Evolutionary conservation across 257 asterid genomes (phyloP), one percentile per base, ranked within the genome.

Genomic region (Lithospermum erythrorhizon): DNA sequence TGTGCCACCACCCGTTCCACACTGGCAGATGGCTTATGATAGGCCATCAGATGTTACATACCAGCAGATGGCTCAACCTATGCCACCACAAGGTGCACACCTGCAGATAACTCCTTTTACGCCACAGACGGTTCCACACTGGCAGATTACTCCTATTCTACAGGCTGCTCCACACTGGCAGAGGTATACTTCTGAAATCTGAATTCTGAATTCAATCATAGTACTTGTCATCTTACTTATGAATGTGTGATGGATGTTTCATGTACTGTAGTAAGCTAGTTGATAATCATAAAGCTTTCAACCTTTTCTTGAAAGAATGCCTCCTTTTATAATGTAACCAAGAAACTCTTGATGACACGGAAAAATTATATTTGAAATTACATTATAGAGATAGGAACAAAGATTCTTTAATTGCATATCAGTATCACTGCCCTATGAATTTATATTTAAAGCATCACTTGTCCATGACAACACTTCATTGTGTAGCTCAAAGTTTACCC

Each of bases 41-140:
- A 24, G 27, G 27, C 27, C 27, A 24, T 24, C 37, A 30, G 9
- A 2, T 30, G 37, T 30, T 30, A 7, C 37, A 30, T 7, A 30
- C 9, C 37, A 30, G 37, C 37, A 30, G 37, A 55, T 72, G 10
- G 21, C 75, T n/a, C 19, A 64, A 32, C 41, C 74, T 14, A 13
- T 41, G 17, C 49, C 5, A 41, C 49, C 49, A 11, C 16, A 4
- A 13, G 49, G 13, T 41, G 2, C 49, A 11, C 5, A 41, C 49
- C 14, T 2, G 49, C 49, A 41, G 49, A 1, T 41, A 11, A 4
- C 18, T 35, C 45, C 45, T 27, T 10, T 6, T 41, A 41, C 4
- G 16, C 49, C 49, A 14, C 49, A 11, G 4, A 14, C 18, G 11
- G 49, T 41, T 41, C 17, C 49, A 41, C 15, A 41, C 16, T 41